Evolutionary conservation across 2,329 filamentous ascomycete species (phyloP).

Genomic region (Monosporascus ibericus): DNA sequence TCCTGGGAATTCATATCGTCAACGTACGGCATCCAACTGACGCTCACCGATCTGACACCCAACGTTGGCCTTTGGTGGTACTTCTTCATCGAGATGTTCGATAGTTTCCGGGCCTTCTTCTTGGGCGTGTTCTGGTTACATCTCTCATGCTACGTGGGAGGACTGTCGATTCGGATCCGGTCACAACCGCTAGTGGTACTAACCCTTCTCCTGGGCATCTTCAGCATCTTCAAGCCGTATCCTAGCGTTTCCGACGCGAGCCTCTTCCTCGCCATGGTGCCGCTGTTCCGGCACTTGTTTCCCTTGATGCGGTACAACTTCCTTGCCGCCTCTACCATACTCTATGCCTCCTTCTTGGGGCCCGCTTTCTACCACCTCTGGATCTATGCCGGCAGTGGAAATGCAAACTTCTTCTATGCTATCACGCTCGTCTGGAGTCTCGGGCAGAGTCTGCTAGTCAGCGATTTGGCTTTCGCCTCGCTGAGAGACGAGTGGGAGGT

Average conservation of each 20-base stretch:
- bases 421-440: slow-evolving; percentile 98
- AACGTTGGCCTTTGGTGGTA: slow-evolving; percentile 99
- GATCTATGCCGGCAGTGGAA: slow-evolving; percentile 97
- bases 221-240: slow-evolving; percentile 95
- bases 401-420: slow-evolving; percentile 99
- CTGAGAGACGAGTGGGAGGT: slow-evolving; percentile 91
- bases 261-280: slow-evolving; percentile 75
- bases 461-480: slow-evolving; percentile 82
- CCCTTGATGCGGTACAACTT: slow-evolving; percentile 93
- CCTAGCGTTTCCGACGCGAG: slow-evolving; percentile 87
- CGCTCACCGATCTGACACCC: slow-evolving; percentile 85
- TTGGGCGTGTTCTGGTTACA: slow-evolving; percentile 97
- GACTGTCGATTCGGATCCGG: slow-evolving; percentile 74
- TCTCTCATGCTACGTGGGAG: slow-evolving; percentile 81
- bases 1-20: slow-evolving; percentile 85
- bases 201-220: slow-evolving; percentile 78
- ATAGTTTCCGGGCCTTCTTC: slow-evolving; percentile 96
- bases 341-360: slow-evolving; percentile 84
- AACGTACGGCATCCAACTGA: slow-evolving; percentile 88
- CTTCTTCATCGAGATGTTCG: slow-evolving; percentile 99
- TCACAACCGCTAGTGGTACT: slow-evolving; percentile 82
- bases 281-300: slow-evolving; percentile 86
- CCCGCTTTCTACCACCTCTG: slow-evolving; percentile 95
- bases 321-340: slow-evolving; percentile 70
- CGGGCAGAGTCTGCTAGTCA: slow-evolving; percentile 78